Evolutionary conservation across 2,329 filamentous ascomycete genomes (phyloP), one percentile per base, ranked within the genome.

Genomic region (Sporothrix globosa): DNA sequence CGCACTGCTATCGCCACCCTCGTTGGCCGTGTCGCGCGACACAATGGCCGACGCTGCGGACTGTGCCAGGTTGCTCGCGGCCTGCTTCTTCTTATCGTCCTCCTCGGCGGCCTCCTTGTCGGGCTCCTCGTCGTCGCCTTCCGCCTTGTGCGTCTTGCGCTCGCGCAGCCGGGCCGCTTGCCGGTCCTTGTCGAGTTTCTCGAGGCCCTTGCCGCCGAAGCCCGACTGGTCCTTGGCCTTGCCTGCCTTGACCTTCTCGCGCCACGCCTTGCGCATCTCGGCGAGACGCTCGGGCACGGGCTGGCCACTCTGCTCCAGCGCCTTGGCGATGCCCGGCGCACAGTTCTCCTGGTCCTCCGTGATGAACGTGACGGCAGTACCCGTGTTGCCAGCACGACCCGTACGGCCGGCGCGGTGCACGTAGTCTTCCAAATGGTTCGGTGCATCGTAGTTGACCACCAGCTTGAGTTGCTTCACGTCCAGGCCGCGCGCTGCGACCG

Each of bases 381-480:
- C 96, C 27, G 89, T 97, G 77, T 97, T 97, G 53, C 96, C 96
- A 60, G 96, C 96, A 78, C 96, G 91, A 13, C 96, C 96, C 9
- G 96, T 98, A 76, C 96, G 92, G 63, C 96, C 96, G 69, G 92
- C 93, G 73, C 96, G 91, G 79, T 97, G 96, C 53, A 98, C 95
- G 77, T 98, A 98, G 77, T 98, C 96, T 81, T 99, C 96, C 73
- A 97, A 81, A 81, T 98, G 94, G 76, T 97, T 97, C 0, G 94
- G 95, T 0, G 91, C 92, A 77, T 97, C 94, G 78, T 93, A 97
- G 81, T 98, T 98, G 81, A 99, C 90, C 69, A 99, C 96, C 44
- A 98, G 86, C 80, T 96, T 97, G 46, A 99, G 85, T 78, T 97
- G 93, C 81, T 97, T 97, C 58, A 99, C 95, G 79, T 99, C 96